Evolutionary conservation across 129 eudicot genomes (phyloP).

Genomic region (Kitagawia praeruptora): DNA sequence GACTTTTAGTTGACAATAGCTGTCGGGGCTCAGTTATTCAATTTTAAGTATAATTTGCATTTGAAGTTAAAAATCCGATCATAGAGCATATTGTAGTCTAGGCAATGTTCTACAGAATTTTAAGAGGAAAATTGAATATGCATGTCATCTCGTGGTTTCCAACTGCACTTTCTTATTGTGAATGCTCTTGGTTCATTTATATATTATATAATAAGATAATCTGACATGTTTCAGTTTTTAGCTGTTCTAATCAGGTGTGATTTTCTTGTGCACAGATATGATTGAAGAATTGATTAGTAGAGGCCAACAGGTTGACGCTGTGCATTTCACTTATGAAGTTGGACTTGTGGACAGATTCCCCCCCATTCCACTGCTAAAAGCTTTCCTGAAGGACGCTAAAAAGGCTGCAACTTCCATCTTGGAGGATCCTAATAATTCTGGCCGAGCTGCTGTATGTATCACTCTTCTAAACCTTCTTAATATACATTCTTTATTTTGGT

Average conservation of each 20-base stretch:
- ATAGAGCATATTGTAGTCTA: background rate
- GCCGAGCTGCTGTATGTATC: conserved; percentile 72
- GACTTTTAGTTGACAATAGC: background rate
- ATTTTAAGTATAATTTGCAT: background rate
- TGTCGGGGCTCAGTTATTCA: background rate
- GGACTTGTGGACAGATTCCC: conserved; percentile 88
- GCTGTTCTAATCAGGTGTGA: background rate
- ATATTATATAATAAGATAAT: background rate
- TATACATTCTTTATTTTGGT: background rate
- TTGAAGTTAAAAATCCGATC: background rate
- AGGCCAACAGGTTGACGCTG: conserved; percentile 99
- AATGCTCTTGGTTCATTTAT: background rate
- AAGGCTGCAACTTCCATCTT: conserved; percentile 73
- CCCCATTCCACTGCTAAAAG: conserved; percentile 76
- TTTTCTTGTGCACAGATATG: conserved; percentile 54
- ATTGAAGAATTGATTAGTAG: conserved; percentile 91
- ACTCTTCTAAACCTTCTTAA: background rate
- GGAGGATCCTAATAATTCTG: conserved; percentile 76
- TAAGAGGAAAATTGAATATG: background rate
- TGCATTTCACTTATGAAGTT: conserved; percentile 86
- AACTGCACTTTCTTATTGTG: background rate
- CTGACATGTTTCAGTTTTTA: background rate
- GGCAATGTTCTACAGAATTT: background rate
- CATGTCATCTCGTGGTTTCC: background rate
- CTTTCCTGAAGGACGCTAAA: conserved; percentile 90